Evolutionary conservation across 2,329 filamentous ascomycete species (phyloP).

Genomic region (Chalara sp.): DNA sequence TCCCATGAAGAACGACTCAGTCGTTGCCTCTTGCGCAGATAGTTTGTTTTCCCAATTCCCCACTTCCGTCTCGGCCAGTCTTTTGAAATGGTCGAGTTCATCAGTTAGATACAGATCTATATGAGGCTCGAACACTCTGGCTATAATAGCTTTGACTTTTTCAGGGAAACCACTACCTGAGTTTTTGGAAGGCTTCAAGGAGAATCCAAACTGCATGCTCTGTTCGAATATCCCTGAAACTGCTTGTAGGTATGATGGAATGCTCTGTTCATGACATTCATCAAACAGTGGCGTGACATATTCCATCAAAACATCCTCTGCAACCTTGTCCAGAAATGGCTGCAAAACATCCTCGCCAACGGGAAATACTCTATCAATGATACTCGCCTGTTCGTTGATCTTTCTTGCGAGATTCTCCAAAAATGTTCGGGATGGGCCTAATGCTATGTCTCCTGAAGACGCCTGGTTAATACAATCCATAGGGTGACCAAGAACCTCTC

Average conservation of each 20-base stretch:
- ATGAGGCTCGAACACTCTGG: slow-evolving; percentile 80
- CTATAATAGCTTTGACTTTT: slow-evolving; percentile 60
- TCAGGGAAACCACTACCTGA: slow-evolving; percentile 54
- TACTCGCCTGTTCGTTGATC: slow-evolving; percentile 72
- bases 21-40: slow-evolving; percentile 80
- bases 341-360: slow-evolving; percentile 66
- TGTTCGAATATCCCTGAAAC: slow-evolving; percentile 87
- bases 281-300: slow-evolving; percentile 83
- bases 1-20: slow-evolving; percentile 92
- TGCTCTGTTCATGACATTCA: slow-evolving; percentile 71
- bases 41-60: slow-evolving; percentile 85
- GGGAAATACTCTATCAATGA: slow-evolving; percentile 77
- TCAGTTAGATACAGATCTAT: slow-evolving; percentile 90
- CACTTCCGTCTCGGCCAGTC: slow-evolving; percentile 70
- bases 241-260: slow-evolving; percentile 74
- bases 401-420: slow-evolving; percentile 69
- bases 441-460: slow-evolving; percentile 58
- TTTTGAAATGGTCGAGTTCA: slow-evolving; percentile 80
- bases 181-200: slow-evolving; percentile 59
- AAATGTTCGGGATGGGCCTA: slow-evolving; percentile 76
- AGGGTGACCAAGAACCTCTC: slow-evolving; percentile 63
- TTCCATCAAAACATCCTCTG: slow-evolving; percentile 75
- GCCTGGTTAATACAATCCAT: slow-evolving; percentile 74
- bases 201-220: slow-evolving; percentile 68
- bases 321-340: slow-evolving; percentile 73